A percentile compares a stretch with the other conserved stretches of the same genome.
Conservation (phyloP, 78 protist species). For the Chrysochromulina tobinii region DNA sequence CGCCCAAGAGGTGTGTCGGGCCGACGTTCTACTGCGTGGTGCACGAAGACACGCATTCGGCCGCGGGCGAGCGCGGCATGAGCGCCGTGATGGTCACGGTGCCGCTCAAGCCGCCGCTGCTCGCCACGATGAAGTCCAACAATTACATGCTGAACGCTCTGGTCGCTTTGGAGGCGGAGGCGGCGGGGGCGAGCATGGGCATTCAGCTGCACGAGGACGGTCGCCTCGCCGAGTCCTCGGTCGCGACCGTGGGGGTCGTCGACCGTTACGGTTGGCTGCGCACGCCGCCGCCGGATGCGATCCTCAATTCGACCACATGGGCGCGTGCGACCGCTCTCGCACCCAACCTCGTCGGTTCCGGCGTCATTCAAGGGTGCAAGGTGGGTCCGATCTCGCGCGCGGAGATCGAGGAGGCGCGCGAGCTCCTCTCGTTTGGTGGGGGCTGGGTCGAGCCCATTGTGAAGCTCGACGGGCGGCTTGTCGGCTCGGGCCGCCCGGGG, state of each 20-base stretch:
- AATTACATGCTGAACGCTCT: conserved; percentile 48
- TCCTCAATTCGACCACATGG: too few species aligned
- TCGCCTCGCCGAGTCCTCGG: not conserved
- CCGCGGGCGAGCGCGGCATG: not conserved
- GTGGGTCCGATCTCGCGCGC: not conserved
- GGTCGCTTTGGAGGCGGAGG: conserved; percentile 31
- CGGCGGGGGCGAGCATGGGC: not conserved
- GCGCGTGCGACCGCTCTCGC: not conserved
- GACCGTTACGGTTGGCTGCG: not conserved
- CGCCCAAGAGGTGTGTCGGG: not conserved
- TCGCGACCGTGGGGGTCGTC: not conserved
- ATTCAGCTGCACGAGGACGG: not conserved
- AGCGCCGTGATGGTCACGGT: not conserved
- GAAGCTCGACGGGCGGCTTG: not conserved
- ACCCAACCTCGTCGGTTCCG: not conserved
- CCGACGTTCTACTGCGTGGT: not conserved
- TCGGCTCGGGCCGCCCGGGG: not conserved
- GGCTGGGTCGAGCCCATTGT: not conserved
- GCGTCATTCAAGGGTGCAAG: not conserved
- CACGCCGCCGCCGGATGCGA: not conserved
- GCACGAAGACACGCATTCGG: not conserved
- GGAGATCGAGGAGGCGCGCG: not conserved
- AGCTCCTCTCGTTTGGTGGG: not conserved
- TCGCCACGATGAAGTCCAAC: conserved; percentile 34
- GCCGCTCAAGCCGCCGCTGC: not conserved